Percentiles rank a stretch among this genome's conserved stretches.
Evolutionary conservation across 768 basidiomycete species (phyloP).

Genomic region (Kwoniella botswanensis): DNA sequence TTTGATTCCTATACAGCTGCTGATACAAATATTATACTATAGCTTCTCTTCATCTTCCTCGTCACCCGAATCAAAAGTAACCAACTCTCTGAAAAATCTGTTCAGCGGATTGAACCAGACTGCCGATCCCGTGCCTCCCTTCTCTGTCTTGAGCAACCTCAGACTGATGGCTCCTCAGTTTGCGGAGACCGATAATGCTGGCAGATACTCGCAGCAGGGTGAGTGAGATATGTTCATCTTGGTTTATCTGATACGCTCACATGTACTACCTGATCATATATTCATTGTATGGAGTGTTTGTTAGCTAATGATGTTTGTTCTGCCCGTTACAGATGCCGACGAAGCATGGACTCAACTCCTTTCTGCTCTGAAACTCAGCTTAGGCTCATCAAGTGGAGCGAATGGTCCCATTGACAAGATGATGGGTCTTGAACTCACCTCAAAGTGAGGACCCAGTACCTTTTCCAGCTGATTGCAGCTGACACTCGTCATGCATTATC

Average conservation of each 20-base stretch:
- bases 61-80: slow-evolving; percentile 27
- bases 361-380: slow-evolving; percentile 32
- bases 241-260: neutral
- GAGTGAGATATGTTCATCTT: neutral
- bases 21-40: neutral
- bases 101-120: slow-evolving; percentile 76
- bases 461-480: no score
- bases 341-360: slow-evolving; percentile 56
- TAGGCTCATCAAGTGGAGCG: slow-evolving; percentile 10
- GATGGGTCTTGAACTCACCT: slow-evolving; percentile 41
- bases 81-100: slow-evolving; percentile 66
- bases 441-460: slow-evolving; percentile 32
- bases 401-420: slow-evolving; percentile 41
- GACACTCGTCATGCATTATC: no score
- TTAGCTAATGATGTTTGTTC: neutral
- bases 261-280: neutral
- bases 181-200: slow-evolving; percentile 67
- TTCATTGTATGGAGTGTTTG: neutral
- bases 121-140: slow-evolving; percentile 74
- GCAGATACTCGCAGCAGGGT: slow-evolving; percentile 82
- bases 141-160: slow-evolving; percentile 68
- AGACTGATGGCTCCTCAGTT: slow-evolving; percentile 88
- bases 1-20: neutral
- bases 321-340: slow-evolving; percentile 48
- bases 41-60: slow-evolving; percentile 1